phyloP scores from a whole-genome alignment of 768 basidiomycete genomes.

The Auriscalpium microsporum region DNA sequence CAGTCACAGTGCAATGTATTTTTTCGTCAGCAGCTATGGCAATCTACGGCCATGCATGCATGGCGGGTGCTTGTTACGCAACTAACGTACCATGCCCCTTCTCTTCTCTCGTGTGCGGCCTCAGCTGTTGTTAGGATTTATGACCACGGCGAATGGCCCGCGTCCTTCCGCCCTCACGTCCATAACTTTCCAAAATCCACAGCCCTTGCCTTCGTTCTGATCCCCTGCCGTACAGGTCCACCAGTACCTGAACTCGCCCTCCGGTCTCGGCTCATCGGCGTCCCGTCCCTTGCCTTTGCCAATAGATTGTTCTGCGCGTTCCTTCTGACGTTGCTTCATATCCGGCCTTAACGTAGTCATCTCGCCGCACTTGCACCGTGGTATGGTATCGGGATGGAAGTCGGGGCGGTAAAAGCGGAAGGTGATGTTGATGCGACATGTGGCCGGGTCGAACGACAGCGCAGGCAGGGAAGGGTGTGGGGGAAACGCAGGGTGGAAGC shows the following conservation, averaged over 20 bases:
- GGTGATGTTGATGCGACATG: conserved; percentile 60
- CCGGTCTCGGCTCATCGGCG: conserved; percentile 9
- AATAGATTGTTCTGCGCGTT: background rate
- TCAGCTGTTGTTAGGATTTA: no score
- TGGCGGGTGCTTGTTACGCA: no score
- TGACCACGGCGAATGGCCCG: conserved; percentile 33
- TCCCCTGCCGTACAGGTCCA: conserved; percentile 77
- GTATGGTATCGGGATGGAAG: conserved; percentile 56
- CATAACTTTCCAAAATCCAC: conserved; percentile 66
- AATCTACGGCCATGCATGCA: no score
- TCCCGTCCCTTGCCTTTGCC: conserved; percentile 6
- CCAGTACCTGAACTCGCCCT: conserved; percentile 52
- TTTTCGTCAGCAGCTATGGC: no score
- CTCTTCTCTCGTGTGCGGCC: no score
- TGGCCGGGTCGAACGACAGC: conserved; percentile 14
- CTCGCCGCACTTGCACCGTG: conserved; percentile 64
- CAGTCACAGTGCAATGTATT: no score
- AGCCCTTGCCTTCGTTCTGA: conserved; percentile 80
- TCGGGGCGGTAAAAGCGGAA: conserved; percentile 85
- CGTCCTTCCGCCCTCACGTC: conserved; percentile 62
- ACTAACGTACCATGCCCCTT: no score
- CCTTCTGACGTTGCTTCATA: conserved; percentile 57
- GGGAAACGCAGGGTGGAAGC: conserved; percentile 57
- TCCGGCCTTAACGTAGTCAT: conserved; percentile 67
- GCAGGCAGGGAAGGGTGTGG: conserved; percentile 1